These are phyloP conservation scores for Chondrostereum purpureum DNA, from an alignment of 1,284 basidiomycete genomes.

Conservation along the genomic window DNA sequence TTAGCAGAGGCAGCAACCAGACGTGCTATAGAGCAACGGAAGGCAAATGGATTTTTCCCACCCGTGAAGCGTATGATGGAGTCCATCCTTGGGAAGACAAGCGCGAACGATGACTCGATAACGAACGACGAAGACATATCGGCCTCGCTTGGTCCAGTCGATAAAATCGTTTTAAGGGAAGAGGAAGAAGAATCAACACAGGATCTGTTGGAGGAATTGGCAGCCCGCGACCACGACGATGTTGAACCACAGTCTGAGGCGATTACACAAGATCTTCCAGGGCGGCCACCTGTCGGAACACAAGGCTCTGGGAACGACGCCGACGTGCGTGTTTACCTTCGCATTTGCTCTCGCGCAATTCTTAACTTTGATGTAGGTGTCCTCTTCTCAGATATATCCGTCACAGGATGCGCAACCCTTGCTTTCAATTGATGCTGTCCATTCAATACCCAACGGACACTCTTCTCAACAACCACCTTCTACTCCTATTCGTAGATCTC, in stretches of 20 bases:
- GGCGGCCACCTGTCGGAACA: no score
- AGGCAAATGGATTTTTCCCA: background rate
- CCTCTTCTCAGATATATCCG: no score
- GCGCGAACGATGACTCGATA: background rate
- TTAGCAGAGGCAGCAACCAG: conserved; percentile 1
- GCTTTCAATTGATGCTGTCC: no score
- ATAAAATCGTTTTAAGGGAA: background rate
- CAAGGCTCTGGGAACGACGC: background rate
- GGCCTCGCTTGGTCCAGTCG: background rate
- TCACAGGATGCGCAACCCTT: no score
- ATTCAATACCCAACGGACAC: no score
- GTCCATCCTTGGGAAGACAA: background rate
- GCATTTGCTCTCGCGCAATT: background rate
- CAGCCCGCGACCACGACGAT: background rate
- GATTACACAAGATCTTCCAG: background rate
- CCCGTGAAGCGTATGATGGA: background rate
- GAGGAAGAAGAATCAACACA: conserved; percentile 4
- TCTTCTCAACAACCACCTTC: no score
- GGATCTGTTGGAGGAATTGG: background rate
- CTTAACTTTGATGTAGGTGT: no score
- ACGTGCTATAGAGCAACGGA: background rate
- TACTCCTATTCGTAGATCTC: no score
- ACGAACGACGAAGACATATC: background rate
- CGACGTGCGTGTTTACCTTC: background rate
- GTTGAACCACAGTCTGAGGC: background rate